Conservation (phyloP, 2,329 filamentous ascomycete genomes). For the Fusarium albidum region DNA sequence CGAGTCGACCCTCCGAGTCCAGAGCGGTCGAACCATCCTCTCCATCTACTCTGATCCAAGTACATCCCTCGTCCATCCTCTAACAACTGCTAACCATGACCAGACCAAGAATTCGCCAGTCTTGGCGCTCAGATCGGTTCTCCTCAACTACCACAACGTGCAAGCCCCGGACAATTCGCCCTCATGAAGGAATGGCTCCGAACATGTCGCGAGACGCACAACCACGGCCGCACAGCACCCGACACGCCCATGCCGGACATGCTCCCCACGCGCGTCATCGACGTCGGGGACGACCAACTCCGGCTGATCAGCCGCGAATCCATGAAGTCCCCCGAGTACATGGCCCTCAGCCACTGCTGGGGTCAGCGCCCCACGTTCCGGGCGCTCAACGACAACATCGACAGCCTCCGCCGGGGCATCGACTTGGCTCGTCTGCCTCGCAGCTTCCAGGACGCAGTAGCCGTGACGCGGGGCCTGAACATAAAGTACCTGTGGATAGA, state of each 20-base stretch:
- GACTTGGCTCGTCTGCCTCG: not conserved
- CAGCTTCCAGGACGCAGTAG: slow-evolving; percentile 15
- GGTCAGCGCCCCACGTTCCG: slow-evolving; percentile 1
- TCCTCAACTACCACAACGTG: not conserved
- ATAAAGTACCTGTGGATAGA: slow-evolving; percentile 17
- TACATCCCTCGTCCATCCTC: not conserved
- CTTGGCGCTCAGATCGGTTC: not conserved
- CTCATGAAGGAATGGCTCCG: not conserved
- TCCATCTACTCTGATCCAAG: slow-evolving; percentile 2
- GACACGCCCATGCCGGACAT: not conserved
- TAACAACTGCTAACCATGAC: not conserved
- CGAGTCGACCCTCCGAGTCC: not conserved
- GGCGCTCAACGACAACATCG: not conserved
- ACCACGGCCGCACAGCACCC: not conserved
- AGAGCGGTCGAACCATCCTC: not conserved
- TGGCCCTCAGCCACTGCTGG: slow-evolving; percentile 17
- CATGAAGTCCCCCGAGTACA: not conserved
- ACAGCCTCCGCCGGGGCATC: not conserved
- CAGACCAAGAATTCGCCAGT: not conserved
- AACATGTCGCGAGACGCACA: not conserved
- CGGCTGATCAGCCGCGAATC: not conserved
- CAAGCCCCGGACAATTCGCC: not conserved
- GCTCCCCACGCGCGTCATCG: not conserved
- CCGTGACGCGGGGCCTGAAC: not conserved
- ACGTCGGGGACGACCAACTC: not conserved